A percentile compares a stretch with the other conserved stretches of the same genome.
These are phyloP conservation scores for Ophiostoma piceae DNA, from an alignment of 2,329 filamentous ascomycete genomes.

Conservation along the genomic window DNA sequence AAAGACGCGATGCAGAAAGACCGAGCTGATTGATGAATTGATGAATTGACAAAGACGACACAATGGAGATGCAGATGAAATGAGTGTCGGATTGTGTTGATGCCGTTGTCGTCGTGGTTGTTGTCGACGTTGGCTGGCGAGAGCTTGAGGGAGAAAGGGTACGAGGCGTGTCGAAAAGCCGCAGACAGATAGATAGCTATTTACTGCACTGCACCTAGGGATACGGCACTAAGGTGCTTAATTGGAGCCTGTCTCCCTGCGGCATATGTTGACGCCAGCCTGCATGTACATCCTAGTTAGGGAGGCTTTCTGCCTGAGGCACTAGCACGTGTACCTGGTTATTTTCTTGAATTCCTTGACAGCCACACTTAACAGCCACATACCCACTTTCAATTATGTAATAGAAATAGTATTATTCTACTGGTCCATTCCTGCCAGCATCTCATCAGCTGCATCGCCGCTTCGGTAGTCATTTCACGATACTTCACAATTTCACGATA, in stretches of 20 bases:
- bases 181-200: constrained; percentile 21
- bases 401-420: constrained; percentile 12
- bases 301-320: constrained; percentile 25
- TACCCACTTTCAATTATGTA: not conserved
- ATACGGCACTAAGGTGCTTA: constrained; percentile 4
- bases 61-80: constrained; percentile 14
- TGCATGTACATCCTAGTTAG: not conserved
- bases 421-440: not conserved
- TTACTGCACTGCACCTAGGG: constrained; percentile 16
- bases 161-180: constrained; percentile 16
- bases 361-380: constrained; percentile 10
- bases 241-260: constrained; percentile 26
- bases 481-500: not conserved
- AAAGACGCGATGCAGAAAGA: not conserved
- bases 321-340: constrained; percentile 14
- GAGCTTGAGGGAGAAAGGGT: constrained; percentile 18
- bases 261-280: constrained; percentile 26
- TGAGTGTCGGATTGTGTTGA: constrained; percentile 9
- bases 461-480: not conserved
- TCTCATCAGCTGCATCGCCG: not conserved
- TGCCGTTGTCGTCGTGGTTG: constrained; percentile 17
- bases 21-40: too few species aligned
- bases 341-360: not conserved
- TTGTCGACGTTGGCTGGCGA: constrained; percentile 22
- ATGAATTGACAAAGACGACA: not conserved